Evolutionary conservation across 495 filamentous ascomycete genomes (phyloP).

Genomic region (Xylaria palmicola): DNA sequence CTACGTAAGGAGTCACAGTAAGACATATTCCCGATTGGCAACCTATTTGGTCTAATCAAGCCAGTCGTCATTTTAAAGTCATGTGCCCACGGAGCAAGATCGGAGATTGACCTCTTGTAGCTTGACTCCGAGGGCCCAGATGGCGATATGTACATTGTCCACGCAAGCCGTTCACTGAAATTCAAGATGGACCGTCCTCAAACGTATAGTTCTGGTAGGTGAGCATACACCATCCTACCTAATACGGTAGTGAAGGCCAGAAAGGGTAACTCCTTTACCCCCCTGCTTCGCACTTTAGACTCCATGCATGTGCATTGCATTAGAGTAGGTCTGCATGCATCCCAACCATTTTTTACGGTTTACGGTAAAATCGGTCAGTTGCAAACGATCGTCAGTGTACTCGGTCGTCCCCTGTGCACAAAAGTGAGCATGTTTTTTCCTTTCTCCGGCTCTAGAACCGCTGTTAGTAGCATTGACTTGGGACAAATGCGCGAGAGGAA

Average conservation of each 20-base stretch:
- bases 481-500: neutral
- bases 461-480: neutral
- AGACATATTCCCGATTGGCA: too few species aligned
- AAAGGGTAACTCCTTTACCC: neutral
- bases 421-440: neutral
- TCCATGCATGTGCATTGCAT: neutral
- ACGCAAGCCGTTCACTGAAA: too few species aligned
- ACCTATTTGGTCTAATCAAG: too few species aligned
- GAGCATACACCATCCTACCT: too few species aligned
- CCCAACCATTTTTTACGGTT: neutral
- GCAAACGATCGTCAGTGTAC: neutral
- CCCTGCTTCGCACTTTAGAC: neutral
- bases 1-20: too few species aligned
- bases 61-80: too few species aligned
- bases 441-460: neutral
- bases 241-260: neutral
- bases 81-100: neutral
- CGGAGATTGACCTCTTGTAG: neutral
- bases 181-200: neutral
- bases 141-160: too few species aligned
- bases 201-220: neutral
- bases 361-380: neutral
- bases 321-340: neutral
- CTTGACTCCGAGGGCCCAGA: too few species aligned
- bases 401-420: neutral